Percentiles rank a stretch among this genome's conserved stretches.
Conservation (phyloP, 2,329 filamentous ascomycete genomes). For the Aspergillus sp. region DNA sequence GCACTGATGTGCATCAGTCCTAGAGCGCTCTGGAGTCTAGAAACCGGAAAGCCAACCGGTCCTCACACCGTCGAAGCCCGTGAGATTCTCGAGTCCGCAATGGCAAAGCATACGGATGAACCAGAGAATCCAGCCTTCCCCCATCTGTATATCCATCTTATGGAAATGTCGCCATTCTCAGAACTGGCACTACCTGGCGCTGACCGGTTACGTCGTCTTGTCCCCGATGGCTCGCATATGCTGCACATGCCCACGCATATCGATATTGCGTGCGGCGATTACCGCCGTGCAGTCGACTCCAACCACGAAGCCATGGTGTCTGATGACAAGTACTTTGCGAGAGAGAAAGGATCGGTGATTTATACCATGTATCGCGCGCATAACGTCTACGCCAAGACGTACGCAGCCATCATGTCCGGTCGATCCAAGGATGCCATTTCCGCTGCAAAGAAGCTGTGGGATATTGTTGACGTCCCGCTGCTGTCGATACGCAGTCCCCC, state of each 20-base stretch:
- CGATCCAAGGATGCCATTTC: constrained; percentile 60
- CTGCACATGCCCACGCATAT: constrained; percentile 74
- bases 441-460: constrained; percentile 32
- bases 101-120: constrained; percentile 43
- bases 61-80: constrained; percentile 41
- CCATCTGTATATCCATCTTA: constrained; percentile 70
- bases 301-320: constrained; percentile 63
- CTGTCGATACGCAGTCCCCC: constrained; percentile 61
- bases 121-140: constrained; percentile 62
- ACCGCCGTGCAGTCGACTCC: constrained; percentile 60
- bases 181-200: constrained; percentile 58
- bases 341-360: constrained; percentile 58
- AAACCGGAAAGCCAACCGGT: constrained; percentile 48
- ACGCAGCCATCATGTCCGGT: constrained; percentile 71
- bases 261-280: constrained; percentile 68
- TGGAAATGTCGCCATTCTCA: constrained; percentile 67
- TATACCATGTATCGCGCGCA: constrained; percentile 73
- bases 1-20: constrained; percentile 62
- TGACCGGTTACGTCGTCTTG: constrained; percentile 57
- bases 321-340: constrained; percentile 61
- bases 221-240: constrained; percentile 65
- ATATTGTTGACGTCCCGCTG: constrained; percentile 52
- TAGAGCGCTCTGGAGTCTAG: constrained; percentile 58
- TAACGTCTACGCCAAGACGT: constrained; percentile 68
- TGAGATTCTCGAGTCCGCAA: constrained; percentile 54